Base-by-base conservation (phyloP, 352 stramenopile genomes). In the Pythium aristosporum region DNA sequence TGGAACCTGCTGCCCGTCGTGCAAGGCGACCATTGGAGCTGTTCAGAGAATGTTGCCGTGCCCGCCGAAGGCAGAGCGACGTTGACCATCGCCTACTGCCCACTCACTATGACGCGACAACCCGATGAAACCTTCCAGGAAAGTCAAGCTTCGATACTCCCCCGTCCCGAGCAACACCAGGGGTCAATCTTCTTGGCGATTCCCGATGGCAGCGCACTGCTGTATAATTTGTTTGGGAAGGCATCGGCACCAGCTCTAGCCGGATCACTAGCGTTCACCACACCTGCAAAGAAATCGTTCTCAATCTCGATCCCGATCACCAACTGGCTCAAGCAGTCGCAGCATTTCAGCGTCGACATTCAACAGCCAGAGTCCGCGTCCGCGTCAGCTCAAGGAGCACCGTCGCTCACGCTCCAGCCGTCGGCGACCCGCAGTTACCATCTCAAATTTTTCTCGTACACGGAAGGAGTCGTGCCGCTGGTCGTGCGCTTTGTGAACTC, bases 161-260 rank as follows among this genome's bases (percentile, higher is more conserved):
- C 75, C 12, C 81, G 80, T 1, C 78, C 76, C 2, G 70, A 79
- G 34, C 58, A 69, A 7, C 90, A 97, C 63, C 65, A 82, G 41
- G 92, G 91, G 20, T 89, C 84, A 1, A 68, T 98, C 34, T 98
- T 98, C 61, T 80, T 98, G 16, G 85, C 92, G 9, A 87, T 98
- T 25, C 92, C 92, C 16, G 91, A 98, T 42, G 92, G 92, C 13
- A 90, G 70, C 47, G 93, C 89, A 1, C 63, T 98, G 11, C 62
- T 96, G 25, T 98, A 95, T 71, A 92, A 93, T 48, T 47, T 98
- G 8, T 68, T 78, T 34, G 92, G 92, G 1, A 91, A 85, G 32
- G 88, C 92, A 4, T 71, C 63, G 1, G 60, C 84, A 0, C 91
- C 91, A 10, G 63, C 79, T 16, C 52, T 65, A 1, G 65, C 80